Evolutionary conservation across 2,329 filamentous ascomycete genomes (phyloP).

Genomic region (Talaromyces funiculosus): DNA sequence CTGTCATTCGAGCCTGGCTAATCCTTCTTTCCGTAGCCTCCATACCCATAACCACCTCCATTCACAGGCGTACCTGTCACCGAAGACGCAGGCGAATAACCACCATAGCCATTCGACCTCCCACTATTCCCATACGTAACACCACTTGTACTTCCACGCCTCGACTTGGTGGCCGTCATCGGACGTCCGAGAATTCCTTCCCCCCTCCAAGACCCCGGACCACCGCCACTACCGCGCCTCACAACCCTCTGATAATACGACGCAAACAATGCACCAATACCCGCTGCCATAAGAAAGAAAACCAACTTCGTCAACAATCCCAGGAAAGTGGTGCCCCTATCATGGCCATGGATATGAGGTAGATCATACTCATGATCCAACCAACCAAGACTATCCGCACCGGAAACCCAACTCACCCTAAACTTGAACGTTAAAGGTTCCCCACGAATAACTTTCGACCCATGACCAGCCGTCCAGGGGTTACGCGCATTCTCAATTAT

Average conservation of each 20-base stretch:
- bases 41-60: conserved; percentile 29
- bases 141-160: conserved; percentile 43
- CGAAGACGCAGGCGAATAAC: conserved; percentile 42
- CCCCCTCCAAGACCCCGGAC: conserved; percentile 28
- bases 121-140: conserved; percentile 51
- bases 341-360: background rate
- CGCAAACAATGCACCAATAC: conserved; percentile 30
- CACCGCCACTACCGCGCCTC: conserved; percentile 17
- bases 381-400: conserved; percentile 35
- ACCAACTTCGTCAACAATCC: conserved; percentile 27
- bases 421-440: conserved; percentile 75
- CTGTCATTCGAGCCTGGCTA: no score
- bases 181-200: conserved; percentile 46
- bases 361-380: conserved; percentile 23
- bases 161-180: conserved; percentile 40
- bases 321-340: background rate
- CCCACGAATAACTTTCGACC: conserved; percentile 71
- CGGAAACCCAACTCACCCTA: conserved; percentile 67
- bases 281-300: conserved; percentile 33
- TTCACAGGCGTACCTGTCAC: conserved; percentile 17
- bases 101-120: conserved; percentile 52
- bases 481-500: conserved; percentile 40
- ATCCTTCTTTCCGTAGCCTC: conserved; percentile 41
- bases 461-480: conserved; percentile 45
- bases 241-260: conserved; percentile 34